Evolutionary conservation across 2,329 filamentous ascomycete species (phyloP).

Genomic region (Cladosporium sp.): DNA sequence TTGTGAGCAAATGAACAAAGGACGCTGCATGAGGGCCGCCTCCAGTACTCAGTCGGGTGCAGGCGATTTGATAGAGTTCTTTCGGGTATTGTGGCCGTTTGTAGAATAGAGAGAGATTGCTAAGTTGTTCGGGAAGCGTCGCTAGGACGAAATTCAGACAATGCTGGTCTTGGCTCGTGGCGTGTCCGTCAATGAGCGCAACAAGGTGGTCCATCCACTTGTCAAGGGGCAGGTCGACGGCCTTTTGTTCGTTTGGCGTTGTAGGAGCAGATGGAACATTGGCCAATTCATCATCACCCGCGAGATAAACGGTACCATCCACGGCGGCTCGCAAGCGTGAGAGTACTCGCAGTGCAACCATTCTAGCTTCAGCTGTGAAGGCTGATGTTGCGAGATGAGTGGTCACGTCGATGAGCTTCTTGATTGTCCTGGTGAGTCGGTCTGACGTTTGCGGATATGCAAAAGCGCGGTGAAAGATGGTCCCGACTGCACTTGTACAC

Average conservation of each 20-base stretch:
- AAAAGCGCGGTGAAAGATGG: conserved; percentile 8
- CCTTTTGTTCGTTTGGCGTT: conserved; percentile 6
- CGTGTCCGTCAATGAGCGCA: conserved; percentile 10
- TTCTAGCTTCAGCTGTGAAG: conserved; percentile 5
- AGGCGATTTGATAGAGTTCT: conserved; percentile 44
- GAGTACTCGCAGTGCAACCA: conserved; percentile 14
- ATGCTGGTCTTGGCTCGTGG: conserved; percentile 58
- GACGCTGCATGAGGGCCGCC: conserved; percentile 9
- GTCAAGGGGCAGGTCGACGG: conserved; percentile 9
- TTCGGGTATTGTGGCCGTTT: conserved; percentile 70
- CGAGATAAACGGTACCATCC: conserved; percentile 16
- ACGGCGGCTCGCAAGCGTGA: conserved; percentile 20
- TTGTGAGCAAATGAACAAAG: conserved; percentile 72
- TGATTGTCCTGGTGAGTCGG: conserved; percentile 5
- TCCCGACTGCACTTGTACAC: conserved; percentile 3
- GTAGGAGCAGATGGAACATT: not conserved
- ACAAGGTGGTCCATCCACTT: conserved; percentile 16
- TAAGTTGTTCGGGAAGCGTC: conserved; percentile 79
- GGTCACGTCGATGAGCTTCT: conserved; percentile 7
- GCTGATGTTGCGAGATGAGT: conserved; percentile 9
- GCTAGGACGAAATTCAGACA: conserved; percentile 86
- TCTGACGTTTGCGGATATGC: conserved; percentile 10
- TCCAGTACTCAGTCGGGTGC: not conserved
- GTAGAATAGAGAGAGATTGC: conserved; percentile 81
- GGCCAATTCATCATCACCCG: conserved; percentile 5